Evolutionary conservation across 2,329 filamentous ascomycete genomes (phyloP), one percentile per base, ranked within the genome.

Genomic region (Diaporthe helianthi): DNA sequence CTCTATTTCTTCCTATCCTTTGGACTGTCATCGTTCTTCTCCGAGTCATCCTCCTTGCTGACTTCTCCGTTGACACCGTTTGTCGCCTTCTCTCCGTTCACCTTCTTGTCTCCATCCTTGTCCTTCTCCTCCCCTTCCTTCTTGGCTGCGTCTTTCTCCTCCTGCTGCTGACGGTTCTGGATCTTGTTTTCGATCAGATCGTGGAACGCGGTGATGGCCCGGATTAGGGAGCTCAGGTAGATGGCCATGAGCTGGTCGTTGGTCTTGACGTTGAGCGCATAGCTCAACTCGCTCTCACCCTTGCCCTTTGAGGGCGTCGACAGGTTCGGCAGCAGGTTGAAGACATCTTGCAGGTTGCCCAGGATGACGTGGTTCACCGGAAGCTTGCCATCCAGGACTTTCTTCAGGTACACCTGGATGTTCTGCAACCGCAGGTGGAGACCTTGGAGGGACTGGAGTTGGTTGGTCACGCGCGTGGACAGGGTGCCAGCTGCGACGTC

Each of bases 161-260:
- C 96, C 77, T 97, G 92, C 80, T 97, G 93, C 82, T 98, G 94
- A 80, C 95, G 89, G 83, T 99, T 99, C 84, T 98, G 95, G 75
- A 98, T 98, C 88, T 99, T 99, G 86, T 99, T 99, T 85, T 99
- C 96, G 74, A 99, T 99, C 74, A 99, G 84, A 79, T 99, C 96
- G 80, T 99, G 96, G 90, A 98, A 99, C 9, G 96, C 96, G 15
- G 96, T 98, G 78, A 99, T 99, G 69, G 96, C 96, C 71, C 96
- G 89, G 82, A 99, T 98, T 84, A 98, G 84, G 83, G 93, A 97
- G 83, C 93, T 97, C 67, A 99, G 86, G 82, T 99, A 99, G 80
- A 99, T 98, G 65, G 94, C 90, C 93, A 99, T 98, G 73, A 99
- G 88, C 84, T 99, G 96, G 80, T 99, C 96, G 78, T 99, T 99